Percentiles rank a stretch among this genome's conserved stretches.
phyloP scores from a whole-genome alignment of 345 rosid species.

The Physaria fendleri region DNA sequence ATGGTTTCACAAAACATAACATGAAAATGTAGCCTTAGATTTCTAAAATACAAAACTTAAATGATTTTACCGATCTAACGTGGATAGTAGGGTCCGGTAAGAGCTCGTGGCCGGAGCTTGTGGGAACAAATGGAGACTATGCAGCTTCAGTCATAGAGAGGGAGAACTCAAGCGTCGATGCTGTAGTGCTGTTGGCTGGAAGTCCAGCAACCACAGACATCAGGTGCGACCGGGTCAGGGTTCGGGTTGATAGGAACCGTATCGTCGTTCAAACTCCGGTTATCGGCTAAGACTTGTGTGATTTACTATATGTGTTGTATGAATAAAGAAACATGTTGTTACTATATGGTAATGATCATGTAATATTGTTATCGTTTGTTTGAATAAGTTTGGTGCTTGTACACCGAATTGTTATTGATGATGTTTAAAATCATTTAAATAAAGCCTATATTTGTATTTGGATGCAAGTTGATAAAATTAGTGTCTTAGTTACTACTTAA shows the following conservation, averaged over 20 bases:
- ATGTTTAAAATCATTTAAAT: neutral
- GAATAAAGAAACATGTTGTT: too few species aligned
- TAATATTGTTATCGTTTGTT: neutral
- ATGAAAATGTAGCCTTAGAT: too few species aligned
- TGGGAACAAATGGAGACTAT: conserved; percentile 15
- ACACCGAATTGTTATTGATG: neutral
- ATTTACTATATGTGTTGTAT: neutral
- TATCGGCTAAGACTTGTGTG: conserved; percentile 5
- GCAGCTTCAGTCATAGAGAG: conserved; percentile 21
- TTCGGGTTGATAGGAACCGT: conserved; percentile 20
- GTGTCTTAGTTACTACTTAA: neutral
- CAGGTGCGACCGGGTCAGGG: conserved; percentile 30
- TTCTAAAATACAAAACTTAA: too few species aligned
- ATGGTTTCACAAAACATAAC: too few species aligned
- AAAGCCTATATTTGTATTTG: too few species aligned
- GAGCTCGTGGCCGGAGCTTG: conserved; percentile 32
- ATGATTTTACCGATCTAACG: too few species aligned
- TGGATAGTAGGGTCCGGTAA: too few species aligned
- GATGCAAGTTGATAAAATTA: neutral
- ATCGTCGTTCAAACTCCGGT: conserved; percentile 14
- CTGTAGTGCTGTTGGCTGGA: conserved; percentile 19
- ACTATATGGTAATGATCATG: neutral
- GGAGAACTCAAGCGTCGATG: conserved; percentile 17
- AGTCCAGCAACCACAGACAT: conserved; percentile 15
- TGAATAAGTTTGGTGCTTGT: neutral